These are phyloP conservation scores for Lentinula aciculospora DNA, from an alignment of 768 basidiomycete species.

Conservation along the genomic window DNA sequence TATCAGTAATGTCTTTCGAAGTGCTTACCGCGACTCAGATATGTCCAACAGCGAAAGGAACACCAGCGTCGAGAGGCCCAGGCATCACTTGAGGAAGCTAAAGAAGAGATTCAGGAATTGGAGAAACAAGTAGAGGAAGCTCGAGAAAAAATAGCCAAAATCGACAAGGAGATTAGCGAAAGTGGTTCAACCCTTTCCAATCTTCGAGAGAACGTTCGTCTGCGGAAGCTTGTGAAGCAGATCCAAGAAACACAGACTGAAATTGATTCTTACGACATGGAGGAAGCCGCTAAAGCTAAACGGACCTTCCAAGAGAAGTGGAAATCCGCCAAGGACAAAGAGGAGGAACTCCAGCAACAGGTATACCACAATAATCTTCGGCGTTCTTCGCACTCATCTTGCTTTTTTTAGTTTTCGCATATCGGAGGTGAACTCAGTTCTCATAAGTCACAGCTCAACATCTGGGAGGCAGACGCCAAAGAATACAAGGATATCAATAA, in stretches of 20 bases:
- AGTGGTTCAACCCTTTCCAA: constrained; percentile 65
- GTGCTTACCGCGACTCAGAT: constrained; percentile 36
- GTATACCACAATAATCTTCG: constrained; percentile 29
- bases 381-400: not conserved
- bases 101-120: constrained; percentile 30
- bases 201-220: constrained; percentile 78
- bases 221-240: constrained; percentile 61
- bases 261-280: constrained; percentile 76
- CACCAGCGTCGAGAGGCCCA: constrained; percentile 56
- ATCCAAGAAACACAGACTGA: constrained; percentile 63
- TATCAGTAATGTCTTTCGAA: not conserved
- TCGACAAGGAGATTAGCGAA: constrained; percentile 78
- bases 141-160: constrained; percentile 40
- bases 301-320: constrained; percentile 83
- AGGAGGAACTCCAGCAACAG: constrained; percentile 64
- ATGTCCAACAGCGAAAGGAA: constrained; percentile 63
- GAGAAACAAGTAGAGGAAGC: constrained; percentile 29
- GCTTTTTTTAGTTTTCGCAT: constrained; percentile 69
- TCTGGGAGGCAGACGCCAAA: constrained; percentile 62
- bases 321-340: constrained; percentile 61
- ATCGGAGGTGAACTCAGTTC: constrained; percentile 81
- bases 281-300: constrained; percentile 78
- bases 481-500: constrained; percentile 87
- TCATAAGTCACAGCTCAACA: constrained; percentile 58
- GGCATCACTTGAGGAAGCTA: constrained; percentile 42